A percentile compares a stretch with the other conserved stretches of the same genome.
These are phyloP conservation scores for Zymoseptoria passerinii DNA, from an alignment of 2,329 filamentous ascomycete species.

Conservation along the genomic window DNA sequence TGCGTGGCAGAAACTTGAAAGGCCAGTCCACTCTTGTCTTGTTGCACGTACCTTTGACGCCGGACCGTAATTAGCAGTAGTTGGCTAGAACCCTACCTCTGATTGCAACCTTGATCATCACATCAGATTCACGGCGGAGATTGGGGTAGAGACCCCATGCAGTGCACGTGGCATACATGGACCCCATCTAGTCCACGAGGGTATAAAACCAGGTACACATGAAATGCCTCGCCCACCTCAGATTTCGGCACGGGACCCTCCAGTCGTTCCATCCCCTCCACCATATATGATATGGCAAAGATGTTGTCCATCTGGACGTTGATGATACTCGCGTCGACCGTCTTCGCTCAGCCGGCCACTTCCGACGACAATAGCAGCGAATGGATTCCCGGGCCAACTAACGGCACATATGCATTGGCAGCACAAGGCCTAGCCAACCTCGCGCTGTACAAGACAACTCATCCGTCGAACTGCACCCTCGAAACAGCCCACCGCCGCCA, in stretches of 20 bases:
- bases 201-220: no score
- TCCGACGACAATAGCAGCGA: neutral
- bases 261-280: neutral
- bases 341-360: neutral
- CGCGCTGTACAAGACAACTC: neutral
- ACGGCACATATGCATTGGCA: neutral
- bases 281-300: neutral
- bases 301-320: neutral
- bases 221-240: neutral
- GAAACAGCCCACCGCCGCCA: conserved; percentile 33
- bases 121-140: no score
- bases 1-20: no score
- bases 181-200: no score
- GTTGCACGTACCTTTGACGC: no score
- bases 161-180: no score
- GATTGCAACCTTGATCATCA: no score
- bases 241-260: neutral
- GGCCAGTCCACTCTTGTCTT: no score
- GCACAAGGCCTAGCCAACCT: neutral
- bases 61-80: no score
- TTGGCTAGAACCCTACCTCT: no score
- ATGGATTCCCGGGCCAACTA: neutral
- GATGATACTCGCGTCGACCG: neutral
- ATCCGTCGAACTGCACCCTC: conserved; percentile 13
- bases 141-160: no score